A percentile compares a stretch with the other conserved stretches of the same genome.
phyloP scores from a whole-genome alignment of 2,329 filamentous ascomycete genomes.

The Chaetothyriales sp. region DNA sequence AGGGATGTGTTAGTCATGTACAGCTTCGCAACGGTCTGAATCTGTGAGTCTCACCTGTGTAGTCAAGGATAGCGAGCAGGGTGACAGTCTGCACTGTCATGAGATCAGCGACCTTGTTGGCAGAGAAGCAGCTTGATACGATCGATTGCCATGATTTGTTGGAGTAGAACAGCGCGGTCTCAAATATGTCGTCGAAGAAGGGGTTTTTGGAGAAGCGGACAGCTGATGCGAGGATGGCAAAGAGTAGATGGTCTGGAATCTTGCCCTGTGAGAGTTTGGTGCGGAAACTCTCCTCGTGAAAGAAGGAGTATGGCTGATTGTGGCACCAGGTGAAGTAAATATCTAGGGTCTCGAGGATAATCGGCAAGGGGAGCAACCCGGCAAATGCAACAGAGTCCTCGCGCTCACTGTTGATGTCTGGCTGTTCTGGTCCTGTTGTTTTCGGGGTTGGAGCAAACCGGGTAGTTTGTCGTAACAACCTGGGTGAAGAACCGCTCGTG shows the following conservation, averaged over 20 bases:
- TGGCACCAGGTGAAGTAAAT: constrained; percentile 24
- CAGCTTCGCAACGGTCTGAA: background rate
- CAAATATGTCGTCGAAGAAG: constrained; percentile 17
- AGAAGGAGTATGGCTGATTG: constrained; percentile 26
- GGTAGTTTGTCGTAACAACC: no score
- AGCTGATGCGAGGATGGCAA: constrained; percentile 22
- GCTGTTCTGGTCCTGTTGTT: no score
- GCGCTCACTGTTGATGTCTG: no score
- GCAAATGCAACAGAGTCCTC: no score
- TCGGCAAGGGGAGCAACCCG: constrained; percentile 1
- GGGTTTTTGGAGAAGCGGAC: constrained; percentile 21
- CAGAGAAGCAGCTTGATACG: constrained; percentile 22
- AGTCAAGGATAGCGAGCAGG: constrained; percentile 25
- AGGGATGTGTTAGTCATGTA: background rate
- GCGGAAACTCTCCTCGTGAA: constrained; percentile 24
- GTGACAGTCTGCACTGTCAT: constrained; percentile 25
- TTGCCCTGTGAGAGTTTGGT: constrained; percentile 15
- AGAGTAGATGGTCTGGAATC: constrained; percentile 20
- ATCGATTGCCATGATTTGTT: constrained; percentile 24
- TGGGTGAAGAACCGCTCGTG: no score
- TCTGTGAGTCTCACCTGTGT: constrained; percentile 21
- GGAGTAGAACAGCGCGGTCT: constrained; percentile 19
- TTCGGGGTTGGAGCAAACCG: no score
- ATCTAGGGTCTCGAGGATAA: constrained; percentile 8
- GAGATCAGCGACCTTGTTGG: constrained; percentile 20